Percentiles rank a stretch among this genome's conserved stretches.
Evolutionary conservation across 768 basidiomycete genomes (phyloP).

Genomic region (Hygrophoropsis aurantiaca): DNA sequence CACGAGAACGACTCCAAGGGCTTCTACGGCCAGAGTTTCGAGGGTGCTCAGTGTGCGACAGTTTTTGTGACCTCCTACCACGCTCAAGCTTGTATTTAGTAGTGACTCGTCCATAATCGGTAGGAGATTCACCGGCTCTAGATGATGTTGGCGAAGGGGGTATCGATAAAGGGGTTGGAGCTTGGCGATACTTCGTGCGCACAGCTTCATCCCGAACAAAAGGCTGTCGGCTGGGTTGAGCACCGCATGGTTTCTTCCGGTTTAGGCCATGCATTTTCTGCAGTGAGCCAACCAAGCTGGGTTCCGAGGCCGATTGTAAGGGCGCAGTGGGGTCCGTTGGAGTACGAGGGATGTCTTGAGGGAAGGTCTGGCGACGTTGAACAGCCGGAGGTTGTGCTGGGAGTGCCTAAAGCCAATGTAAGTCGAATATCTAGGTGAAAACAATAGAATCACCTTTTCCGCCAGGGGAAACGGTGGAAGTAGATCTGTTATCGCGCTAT

Average conservation of each 20-base stretch:
- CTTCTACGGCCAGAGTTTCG: slow-evolving; percentile 36
- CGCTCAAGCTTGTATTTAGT: slow-evolving; percentile 24
- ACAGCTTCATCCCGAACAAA: slow-evolving; percentile 56
- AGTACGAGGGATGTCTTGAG: slow-evolving; percentile 25
- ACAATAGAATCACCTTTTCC: slow-evolving; percentile 12
- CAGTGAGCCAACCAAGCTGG: slow-evolving; percentile 59
- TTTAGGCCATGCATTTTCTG: slow-evolving; percentile 69
- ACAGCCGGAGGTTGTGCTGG: slow-evolving; percentile 16
- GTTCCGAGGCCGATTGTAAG: slow-evolving; percentile 29
- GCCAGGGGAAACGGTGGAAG: not conserved
- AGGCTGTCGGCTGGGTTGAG: slow-evolving; percentile 48
- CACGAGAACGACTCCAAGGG: slow-evolving; percentile 10
- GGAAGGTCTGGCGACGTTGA: slow-evolving; percentile 27
- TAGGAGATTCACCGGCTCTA: slow-evolving; percentile 14
- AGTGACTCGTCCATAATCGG: slow-evolving; percentile 17
- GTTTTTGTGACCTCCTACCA: slow-evolving; percentile 20
- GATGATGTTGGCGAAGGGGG: slow-evolving; percentile 21
- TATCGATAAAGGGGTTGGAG: slow-evolving; percentile 31
- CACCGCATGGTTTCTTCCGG: slow-evolving; percentile 65
- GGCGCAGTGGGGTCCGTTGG: slow-evolving; percentile 12
- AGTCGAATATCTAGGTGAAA: slow-evolving; percentile 5
- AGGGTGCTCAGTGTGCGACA: slow-evolving; percentile 7
- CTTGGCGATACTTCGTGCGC: slow-evolving; percentile 30
- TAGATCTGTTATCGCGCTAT: slow-evolving; percentile 4
- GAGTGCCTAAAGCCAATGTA: not conserved